phyloP scores from a whole-genome alignment of 108 stramenopile genomes.

The Aurantiochytrium sp. region DNA sequence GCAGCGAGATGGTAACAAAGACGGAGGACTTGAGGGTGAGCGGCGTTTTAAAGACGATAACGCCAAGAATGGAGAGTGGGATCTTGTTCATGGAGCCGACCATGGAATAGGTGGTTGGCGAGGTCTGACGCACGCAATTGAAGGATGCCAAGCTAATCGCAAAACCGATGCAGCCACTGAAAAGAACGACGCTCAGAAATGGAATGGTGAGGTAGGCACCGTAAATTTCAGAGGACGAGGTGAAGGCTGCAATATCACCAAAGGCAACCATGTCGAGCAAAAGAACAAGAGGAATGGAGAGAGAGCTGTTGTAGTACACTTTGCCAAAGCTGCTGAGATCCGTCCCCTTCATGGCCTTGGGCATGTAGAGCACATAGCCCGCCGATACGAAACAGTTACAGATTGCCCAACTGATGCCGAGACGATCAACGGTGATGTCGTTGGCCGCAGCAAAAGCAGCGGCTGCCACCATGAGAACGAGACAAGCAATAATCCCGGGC shows the following conservation, averaged over 20 bases:
- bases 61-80: slow-evolving; percentile 79
- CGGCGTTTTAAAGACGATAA: slow-evolving; percentile 66
- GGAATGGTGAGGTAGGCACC: background rate
- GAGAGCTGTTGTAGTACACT: slow-evolving; percentile 97
- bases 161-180: slow-evolving; percentile 79
- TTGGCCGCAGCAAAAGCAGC: slow-evolving; percentile 80
- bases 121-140: slow-evolving; percentile 78
- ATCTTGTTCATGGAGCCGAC: slow-evolving; percentile 93
- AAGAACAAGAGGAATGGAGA: slow-evolving; percentile 67
- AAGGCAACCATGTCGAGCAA: slow-evolving; percentile 49
- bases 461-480: slow-evolving; percentile 82
- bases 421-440: slow-evolving; percentile 61
- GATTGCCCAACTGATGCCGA: slow-evolving; percentile 86
- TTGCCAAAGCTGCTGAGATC: slow-evolving; percentile 87
- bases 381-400: slow-evolving; percentile 78
- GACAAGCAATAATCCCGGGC: slow-evolving; percentile 64
- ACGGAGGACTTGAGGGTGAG: slow-evolving; percentile 72
- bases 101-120: slow-evolving; percentile 92
- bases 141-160: slow-evolving; percentile 85
- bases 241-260: no score
- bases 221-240: background rate
- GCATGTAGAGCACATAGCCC: slow-evolving; percentile 94
- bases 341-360: slow-evolving; percentile 77
- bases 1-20: slow-evolving; percentile 80
- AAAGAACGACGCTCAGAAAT: slow-evolving; percentile 22